Percentiles rank a stretch among this genome's conserved stretches.
phyloP scores from a whole-genome alignment of 2,329 filamentous ascomycete genomes.

The Periconia sp. region DNA sequence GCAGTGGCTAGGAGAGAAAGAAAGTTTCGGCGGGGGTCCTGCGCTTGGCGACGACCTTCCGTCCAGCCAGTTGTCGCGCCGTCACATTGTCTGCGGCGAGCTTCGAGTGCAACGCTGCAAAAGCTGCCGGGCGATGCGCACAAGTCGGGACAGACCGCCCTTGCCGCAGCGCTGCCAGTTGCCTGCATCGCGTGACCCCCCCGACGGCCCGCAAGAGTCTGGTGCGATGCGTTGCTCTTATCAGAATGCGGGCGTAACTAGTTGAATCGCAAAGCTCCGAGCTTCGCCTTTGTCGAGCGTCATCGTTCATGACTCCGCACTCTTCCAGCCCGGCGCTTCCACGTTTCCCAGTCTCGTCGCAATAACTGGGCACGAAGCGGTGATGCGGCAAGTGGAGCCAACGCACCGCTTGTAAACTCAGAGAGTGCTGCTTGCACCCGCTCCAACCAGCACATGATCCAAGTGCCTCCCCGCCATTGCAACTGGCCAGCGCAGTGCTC shows the following conservation, averaged over 20 bases:
- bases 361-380: constrained; percentile 18
- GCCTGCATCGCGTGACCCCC: too few relatives aligned
- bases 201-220: too few relatives aligned
- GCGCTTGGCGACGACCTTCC: too few relatives aligned
- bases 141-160: too few relatives aligned
- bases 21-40: constrained; percentile 8
- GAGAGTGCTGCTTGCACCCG: constrained; percentile 31
- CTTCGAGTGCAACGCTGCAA: too few relatives aligned
- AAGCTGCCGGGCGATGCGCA: too few relatives aligned
- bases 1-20: constrained; percentile 1
- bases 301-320: constrained; percentile 33
- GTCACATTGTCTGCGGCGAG: too few relatives aligned
- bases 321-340: constrained; percentile 11
- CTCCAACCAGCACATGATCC: constrained; percentile 34
- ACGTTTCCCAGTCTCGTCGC: constrained; percentile 21
- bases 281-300: constrained; percentile 34
- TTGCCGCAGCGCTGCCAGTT: too few relatives aligned
- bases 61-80: too few relatives aligned
- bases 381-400: constrained; percentile 41
- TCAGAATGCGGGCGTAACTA: neutral
- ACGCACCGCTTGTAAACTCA: constrained; percentile 28
- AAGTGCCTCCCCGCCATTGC: constrained; percentile 28
- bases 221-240: constrained; percentile 1
- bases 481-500: constrained; percentile 8
- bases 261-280: constrained; percentile 10